phyloP scores from a whole-genome alignment of 768 basidiomycete genomes.

The Mycena albidolilacea region DNA sequence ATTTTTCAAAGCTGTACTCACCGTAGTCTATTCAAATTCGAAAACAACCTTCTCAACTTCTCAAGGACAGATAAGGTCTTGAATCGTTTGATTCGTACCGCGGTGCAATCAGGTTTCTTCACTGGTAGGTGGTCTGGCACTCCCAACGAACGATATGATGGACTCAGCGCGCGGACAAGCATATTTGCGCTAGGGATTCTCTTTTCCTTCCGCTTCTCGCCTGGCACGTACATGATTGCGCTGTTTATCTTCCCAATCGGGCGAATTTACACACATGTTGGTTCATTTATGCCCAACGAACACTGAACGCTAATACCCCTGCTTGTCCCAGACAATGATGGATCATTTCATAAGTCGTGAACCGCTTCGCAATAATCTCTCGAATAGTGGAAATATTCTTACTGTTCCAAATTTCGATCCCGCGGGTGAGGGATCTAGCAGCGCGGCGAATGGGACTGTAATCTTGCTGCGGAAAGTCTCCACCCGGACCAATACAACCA shows the following conservation, averaged over 20 bases:
- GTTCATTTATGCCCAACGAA: not conserved
- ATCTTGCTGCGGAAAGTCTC: too few species aligned
- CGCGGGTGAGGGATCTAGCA: too few species aligned
- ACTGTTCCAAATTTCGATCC: too few species aligned
- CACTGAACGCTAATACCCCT: too few species aligned
- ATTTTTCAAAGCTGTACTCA: not conserved
- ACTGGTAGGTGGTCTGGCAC: conserved; percentile 3
- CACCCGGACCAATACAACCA: too few species aligned
- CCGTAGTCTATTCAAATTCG: not conserved
- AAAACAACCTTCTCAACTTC: conserved; percentile 8
- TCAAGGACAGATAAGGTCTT: conserved; percentile 16
- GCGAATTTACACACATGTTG: conserved; percentile 27
- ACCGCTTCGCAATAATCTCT: too few species aligned
- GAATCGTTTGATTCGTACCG: conserved; percentile 12
- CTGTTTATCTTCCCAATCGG: conserved; percentile 27
- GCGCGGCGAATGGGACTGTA: too few species aligned
- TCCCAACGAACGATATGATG: too few species aligned
- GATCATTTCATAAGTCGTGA: too few species aligned
- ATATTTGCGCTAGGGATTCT: conserved; percentile 20
- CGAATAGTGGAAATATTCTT: too few species aligned
- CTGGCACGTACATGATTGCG: conserved; percentile 2
- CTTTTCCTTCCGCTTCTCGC: conserved; percentile 13
- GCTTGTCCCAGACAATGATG: too few species aligned
- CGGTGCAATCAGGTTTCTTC: conserved; percentile 10
- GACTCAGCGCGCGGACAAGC: too few species aligned